phyloP scores from a whole-genome alignment of 1,139 yeast species.

The Oligophagozyma castellii region DNA sequence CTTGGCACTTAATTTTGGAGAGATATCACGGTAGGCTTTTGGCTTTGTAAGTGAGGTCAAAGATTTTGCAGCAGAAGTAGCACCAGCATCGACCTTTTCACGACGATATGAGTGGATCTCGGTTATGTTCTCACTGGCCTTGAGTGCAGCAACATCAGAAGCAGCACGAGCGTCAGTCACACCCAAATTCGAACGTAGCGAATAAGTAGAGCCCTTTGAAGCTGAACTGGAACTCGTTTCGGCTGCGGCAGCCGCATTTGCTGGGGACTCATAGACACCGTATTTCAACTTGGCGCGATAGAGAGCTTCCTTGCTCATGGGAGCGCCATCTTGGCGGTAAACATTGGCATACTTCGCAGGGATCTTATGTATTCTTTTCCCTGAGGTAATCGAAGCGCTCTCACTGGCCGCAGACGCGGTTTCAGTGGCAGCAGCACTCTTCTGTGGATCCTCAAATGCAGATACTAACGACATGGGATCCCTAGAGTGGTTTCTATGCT shows the following conservation, averaged over 20 bases:
- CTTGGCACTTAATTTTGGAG: conserved; percentile 10
- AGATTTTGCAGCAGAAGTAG: conserved; percentile 17
- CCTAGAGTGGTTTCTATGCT: too few relatives aligned
- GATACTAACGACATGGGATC: background rate
- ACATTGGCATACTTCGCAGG: background rate
- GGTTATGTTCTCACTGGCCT: conserved; percentile 55
- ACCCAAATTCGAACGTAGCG: conserved; percentile 49
- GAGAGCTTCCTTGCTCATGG: conserved; percentile 52
- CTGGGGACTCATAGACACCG: conserved; percentile 24
- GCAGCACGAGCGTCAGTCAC: conserved; percentile 37
- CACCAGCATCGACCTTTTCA: conserved; percentile 34
- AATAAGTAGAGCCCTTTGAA: too few relatives aligned
- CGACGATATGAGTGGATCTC: conserved; percentile 55
- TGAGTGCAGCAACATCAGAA: conserved; percentile 62
- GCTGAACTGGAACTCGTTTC: too few relatives aligned
- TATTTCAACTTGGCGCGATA: conserved; percentile 60
- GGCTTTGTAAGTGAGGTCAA: background rate
- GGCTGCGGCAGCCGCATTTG: too few relatives aligned
- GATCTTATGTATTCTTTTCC: background rate
- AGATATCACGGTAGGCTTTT: too few relatives aligned
- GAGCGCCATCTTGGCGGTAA: conserved; percentile 41
- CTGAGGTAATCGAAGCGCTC: background rate
- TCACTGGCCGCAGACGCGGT: background rate
- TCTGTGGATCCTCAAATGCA: background rate
- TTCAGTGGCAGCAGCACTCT: too few relatives aligned